These are phyloP conservation scores for Starmerella stellata DNA, from an alignment of 805 yeast species.

Conservation along the genomic window DNA sequence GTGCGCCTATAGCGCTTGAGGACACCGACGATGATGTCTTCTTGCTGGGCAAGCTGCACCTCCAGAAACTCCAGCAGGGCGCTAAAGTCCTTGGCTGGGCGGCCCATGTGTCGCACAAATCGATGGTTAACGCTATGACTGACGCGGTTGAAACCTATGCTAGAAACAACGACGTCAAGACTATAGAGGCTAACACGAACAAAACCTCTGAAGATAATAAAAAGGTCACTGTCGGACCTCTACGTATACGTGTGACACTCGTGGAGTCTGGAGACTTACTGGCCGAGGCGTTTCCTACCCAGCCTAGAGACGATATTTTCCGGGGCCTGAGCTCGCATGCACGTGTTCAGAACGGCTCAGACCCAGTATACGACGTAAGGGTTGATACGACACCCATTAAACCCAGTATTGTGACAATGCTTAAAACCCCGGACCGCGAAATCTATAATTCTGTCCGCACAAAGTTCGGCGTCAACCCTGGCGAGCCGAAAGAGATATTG, in stretches of 20 bases:
- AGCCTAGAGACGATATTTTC: constrained; percentile 19
- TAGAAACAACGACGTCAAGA: too few relatives aligned
- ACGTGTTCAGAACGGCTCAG: constrained; percentile 7
- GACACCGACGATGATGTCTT: constrained; percentile 26
- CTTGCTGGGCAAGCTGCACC: constrained; percentile 48
- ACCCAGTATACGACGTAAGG: constrained; percentile 39
- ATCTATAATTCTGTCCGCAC: constrained; percentile 46
- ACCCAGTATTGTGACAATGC: constrained; percentile 39
- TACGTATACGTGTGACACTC: constrained; percentile 34
- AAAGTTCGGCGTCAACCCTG: constrained; percentile 6
- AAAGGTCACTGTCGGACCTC: constrained; percentile 23
- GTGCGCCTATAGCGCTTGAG: constrained; percentile 17
- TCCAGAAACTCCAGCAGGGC: constrained; percentile 38
- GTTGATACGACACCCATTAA: constrained; percentile 30
- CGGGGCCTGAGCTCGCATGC: constrained; percentile 17
- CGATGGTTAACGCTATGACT: constrained; percentile 28
- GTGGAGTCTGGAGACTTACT: constrained; percentile 24
- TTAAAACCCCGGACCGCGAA: constrained; percentile 63
- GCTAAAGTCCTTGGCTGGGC: constrained; percentile 37
- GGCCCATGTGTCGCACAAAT: constrained; percentile 27
- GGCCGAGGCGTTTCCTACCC: constrained; percentile 24
- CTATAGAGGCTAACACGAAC: too few relatives aligned
- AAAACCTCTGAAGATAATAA: background rate
- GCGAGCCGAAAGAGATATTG: constrained; percentile 43
- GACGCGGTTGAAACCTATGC: constrained; percentile 9